Base-by-base conservation (phyloP, 1,284 basidiomycete species). In the Earliella scabrosa region DNA sequence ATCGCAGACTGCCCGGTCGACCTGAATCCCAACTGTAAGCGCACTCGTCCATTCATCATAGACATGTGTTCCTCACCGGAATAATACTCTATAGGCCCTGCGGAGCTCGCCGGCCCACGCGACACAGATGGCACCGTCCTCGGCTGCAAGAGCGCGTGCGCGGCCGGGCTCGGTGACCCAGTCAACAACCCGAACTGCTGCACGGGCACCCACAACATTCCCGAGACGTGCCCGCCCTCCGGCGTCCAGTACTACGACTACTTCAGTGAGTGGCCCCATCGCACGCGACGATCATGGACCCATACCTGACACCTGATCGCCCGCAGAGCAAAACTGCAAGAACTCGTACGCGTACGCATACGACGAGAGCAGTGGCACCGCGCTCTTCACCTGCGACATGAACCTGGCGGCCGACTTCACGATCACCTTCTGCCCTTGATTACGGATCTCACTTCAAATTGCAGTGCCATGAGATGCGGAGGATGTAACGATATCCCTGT, bases 271-370 rank as follows among this genome's bases (percentile, higher is more conserved):
- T 69, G 31, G 41, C 29, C 31, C 23, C 8, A 21, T 7, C 40
- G 38, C 24, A 34, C 18, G 13, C n/a, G n/a, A n/a, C n/a, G n/a
- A n/a, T n/a, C n/a, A n/a, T n/a, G n/a, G n/a, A n/a, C n/a, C n/a
- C n/a, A n/a, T n/a, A n/a, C n/a, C n/a, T n/a, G n/a, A n/a, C n/a
- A n/a, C n/a, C 36, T 39, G 23, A 36, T 14, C 14, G 10, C 10
- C 10, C 39, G 31, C 68, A 78, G 76, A 82, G 74, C 54, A 56
- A 45, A 68, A 62, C 50, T 82, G 80, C 68, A 77, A 77, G 3
- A 70, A 77, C 56, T 64, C 77, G 1, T 82, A 82, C 64, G 77
- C 72, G 0, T 82, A 82, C 58, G 79, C 81, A 3, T 83, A 71
- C 60, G 81, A 82, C 63, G 80, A 82, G 63, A 65, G 66, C 44